phyloP scores from a whole-genome alignment of 192 early-diverging fungal genomes.

The Mortierella hygrophila region DNA sequence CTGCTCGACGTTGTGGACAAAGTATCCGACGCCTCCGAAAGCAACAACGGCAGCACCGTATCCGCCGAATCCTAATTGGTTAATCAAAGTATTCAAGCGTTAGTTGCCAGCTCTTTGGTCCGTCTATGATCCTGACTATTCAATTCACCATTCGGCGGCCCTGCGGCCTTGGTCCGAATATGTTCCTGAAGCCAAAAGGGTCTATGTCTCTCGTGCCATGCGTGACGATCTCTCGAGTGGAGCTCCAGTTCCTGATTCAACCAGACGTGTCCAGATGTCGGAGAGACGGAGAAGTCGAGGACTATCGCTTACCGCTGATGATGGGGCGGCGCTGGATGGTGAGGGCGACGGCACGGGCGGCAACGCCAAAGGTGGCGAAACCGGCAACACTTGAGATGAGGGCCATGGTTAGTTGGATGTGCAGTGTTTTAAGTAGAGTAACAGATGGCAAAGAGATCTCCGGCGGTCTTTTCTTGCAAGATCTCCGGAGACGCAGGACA shows the following conservation, averaged over 20 bases:
- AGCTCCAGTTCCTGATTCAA: not conserved
- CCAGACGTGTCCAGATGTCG: not conserved
- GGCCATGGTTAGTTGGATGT: constrained; percentile 22
- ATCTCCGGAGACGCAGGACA: not conserved
- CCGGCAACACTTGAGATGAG: constrained; percentile 41
- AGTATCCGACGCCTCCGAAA: constrained; percentile 40
- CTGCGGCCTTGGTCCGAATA: not conserved
- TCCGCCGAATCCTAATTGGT: constrained; percentile 36
- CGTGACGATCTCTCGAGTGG: not conserved
- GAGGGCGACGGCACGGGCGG: constrained; percentile 34
- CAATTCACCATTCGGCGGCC: not conserved
- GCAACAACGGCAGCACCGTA: constrained; percentile 36
- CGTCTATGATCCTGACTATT: not conserved
- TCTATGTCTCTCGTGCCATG: no score
- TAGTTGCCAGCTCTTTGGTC: not conserved
- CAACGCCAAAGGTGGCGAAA: constrained; percentile 51
- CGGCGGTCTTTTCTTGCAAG: constrained; percentile 1
- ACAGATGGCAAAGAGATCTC: constrained; percentile 7
- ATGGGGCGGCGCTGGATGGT: constrained; percentile 39
- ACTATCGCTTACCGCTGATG: constrained; percentile 21
- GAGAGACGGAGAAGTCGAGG: not conserved
- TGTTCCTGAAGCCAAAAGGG: not conserved
- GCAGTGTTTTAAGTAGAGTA: not conserved
- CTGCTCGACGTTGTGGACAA: constrained; percentile 37
- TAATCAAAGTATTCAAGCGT: not conserved